phyloP scores from a whole-genome alignment of 169 alveolate genomes.

The Fabrea salina region DNA sequence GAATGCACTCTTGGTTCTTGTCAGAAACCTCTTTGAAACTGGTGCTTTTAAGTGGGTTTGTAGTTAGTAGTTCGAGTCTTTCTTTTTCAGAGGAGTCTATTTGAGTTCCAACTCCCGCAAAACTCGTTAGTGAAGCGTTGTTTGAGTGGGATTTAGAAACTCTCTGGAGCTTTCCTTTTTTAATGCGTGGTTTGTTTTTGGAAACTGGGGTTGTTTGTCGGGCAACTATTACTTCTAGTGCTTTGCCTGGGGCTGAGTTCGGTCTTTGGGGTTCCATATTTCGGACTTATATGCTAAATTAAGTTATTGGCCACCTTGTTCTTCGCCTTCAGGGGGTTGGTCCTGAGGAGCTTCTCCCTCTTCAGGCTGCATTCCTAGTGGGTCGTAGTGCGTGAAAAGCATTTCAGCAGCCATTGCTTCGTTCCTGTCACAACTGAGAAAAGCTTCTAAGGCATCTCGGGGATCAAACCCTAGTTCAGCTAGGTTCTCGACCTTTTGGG shows the following conservation, averaged over 20 bases:
- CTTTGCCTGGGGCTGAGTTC: too few species aligned
- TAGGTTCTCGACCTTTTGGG: constrained; percentile 36
- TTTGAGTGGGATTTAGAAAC: not conserved
- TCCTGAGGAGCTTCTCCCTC: too few species aligned
- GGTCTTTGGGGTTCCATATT: too few species aligned
- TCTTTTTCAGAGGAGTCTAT: not conserved
- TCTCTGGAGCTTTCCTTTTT: not conserved
- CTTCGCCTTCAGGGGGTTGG: too few species aligned
- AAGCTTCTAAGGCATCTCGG: constrained; percentile 96
- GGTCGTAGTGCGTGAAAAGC: constrained; percentile 26
- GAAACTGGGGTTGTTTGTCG: too few species aligned
- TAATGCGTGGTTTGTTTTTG: too few species aligned
- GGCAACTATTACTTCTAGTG: too few species aligned
- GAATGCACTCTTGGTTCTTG: not conserved
- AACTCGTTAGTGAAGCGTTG: too few species aligned
- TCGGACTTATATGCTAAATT: too few species aligned
- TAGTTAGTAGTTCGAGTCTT: not conserved
- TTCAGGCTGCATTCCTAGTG: not conserved
- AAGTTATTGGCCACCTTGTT: too few species aligned
- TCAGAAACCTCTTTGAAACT: not conserved
- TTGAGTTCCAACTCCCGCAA: too few species aligned
- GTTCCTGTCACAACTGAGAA: constrained; percentile 94
- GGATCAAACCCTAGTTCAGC: constrained; percentile 70
- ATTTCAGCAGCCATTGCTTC: constrained; percentile 82
- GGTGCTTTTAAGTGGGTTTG: not conserved